Conservation (phyloP, 1,284 basidiomycete species). For the Ustilago hordei region DNA sequence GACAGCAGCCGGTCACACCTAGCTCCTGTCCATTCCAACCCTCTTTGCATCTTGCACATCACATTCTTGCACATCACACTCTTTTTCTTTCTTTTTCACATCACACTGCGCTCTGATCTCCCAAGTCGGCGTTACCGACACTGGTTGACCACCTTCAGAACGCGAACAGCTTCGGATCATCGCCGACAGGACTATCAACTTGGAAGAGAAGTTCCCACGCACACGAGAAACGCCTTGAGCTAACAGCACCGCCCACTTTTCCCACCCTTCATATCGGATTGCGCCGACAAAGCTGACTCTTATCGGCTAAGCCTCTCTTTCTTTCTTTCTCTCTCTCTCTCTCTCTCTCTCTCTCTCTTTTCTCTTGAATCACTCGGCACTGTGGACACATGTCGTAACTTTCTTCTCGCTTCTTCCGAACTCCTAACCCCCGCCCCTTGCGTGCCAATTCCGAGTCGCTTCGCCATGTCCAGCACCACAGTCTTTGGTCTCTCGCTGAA, state of each 20-base stretch:
- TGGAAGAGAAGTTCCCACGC: background rate
- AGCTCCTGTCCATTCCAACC: too few species aligned
- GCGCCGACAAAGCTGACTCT: background rate
- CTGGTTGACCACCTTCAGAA: too few species aligned
- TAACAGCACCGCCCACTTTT: background rate
- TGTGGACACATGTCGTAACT: conserved; percentile 24
- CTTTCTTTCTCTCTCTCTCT: background rate
- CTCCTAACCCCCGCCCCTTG: background rate
- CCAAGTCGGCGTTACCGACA: background rate
- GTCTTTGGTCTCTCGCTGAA: conserved; percentile 46
- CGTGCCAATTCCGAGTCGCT: background rate
- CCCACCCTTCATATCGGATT: conserved; percentile 1
- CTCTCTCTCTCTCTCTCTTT: background rate
- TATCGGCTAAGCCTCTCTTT: background rate
- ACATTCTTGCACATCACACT: too few species aligned
- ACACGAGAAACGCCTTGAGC: background rate
- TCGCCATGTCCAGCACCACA: conserved; percentile 22
- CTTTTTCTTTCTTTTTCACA: too few species aligned
- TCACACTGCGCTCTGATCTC: background rate
- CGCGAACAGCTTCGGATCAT: background rate
- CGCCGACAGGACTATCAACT: background rate
- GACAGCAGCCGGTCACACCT: too few species aligned
- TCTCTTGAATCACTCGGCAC: background rate
- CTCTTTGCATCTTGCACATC: too few species aligned
- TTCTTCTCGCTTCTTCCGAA: background rate